Evolutionary conservation across 202 grass and related monocot genomes (phyloP).

Genomic region (Carex arenaria): DNA sequence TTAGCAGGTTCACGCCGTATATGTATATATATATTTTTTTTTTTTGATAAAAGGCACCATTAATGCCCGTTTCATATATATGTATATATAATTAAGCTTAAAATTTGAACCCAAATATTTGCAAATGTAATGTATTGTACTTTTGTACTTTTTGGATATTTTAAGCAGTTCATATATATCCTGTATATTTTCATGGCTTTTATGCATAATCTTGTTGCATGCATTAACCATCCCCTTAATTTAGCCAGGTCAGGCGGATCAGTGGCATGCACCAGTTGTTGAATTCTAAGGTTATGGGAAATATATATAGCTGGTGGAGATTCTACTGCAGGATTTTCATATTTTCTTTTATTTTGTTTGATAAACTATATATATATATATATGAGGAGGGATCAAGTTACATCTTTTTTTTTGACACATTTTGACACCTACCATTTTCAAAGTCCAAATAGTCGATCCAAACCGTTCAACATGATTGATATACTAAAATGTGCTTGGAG

Average conservation of each 20-base stretch:
- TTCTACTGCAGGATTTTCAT: not conserved
- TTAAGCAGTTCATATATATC: not conserved
- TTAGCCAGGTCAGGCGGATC: not conserved
- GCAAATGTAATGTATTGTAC: not conserved
- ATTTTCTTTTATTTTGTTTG: not conserved
- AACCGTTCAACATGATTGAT: too few relatives aligned
- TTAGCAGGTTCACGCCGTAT: not conserved
- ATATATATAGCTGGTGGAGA: not conserved
- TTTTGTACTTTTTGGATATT: not conserved
- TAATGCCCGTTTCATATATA: too few relatives aligned
- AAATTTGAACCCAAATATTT: not conserved
- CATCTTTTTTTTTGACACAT: too few relatives aligned
- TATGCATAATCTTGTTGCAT: not conserved
- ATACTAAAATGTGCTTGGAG: too few relatives aligned
- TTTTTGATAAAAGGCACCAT: too few relatives aligned
- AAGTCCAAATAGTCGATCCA: too few relatives aligned
- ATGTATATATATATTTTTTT: not conserved
- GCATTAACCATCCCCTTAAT: not conserved
- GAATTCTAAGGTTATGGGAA: not conserved
- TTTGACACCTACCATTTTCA: too few relatives aligned
- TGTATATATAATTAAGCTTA: not conserved
- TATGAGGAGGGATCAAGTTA: too few relatives aligned
- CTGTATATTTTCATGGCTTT: not conserved
- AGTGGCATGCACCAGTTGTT: not conserved
- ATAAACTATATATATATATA: not conserved